A percentile compares a stretch with the other conserved stretches of the same genome.
phyloP scores from a whole-genome alignment of 345 rosid species.

The Linum usitatissimum region DNA sequence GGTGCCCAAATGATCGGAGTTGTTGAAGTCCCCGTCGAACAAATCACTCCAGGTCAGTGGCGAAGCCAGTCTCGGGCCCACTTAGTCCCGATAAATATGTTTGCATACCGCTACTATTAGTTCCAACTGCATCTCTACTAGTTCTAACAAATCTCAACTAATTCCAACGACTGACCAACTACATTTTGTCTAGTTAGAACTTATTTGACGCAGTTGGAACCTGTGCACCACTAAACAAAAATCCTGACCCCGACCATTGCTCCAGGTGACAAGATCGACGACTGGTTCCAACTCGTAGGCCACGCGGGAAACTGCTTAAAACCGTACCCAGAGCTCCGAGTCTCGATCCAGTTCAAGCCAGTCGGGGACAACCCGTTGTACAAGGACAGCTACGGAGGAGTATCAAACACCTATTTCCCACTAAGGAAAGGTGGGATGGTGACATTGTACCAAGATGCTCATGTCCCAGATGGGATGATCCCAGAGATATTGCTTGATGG shows the following conservation, averaged over 20 bases:
- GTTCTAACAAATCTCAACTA: too few relatives aligned
- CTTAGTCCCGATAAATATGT: too few relatives aligned
- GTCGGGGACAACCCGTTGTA: conserved; percentile 25
- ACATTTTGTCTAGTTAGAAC: too few relatives aligned
- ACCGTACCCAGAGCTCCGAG: conserved; percentile 38
- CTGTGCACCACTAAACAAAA: too few relatives aligned
- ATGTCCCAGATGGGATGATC: conserved; percentile 32
- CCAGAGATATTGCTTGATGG: conserved; percentile 51
- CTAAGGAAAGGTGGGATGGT: conserved; percentile 45
- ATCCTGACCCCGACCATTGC: too few relatives aligned
- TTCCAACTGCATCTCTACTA: too few relatives aligned
- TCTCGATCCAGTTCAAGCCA: conserved; percentile 38
- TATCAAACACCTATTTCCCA: conserved; percentile 51
- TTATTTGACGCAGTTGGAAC: too few relatives aligned
- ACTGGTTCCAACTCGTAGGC: conserved; percentile 42
- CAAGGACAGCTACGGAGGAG: conserved; percentile 37
- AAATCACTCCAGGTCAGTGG: conserved; percentile 13
- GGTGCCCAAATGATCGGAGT: conserved; percentile 58
- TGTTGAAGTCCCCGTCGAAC: conserved; percentile 38
- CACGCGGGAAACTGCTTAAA: conserved; percentile 19
- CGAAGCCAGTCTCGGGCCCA: too few relatives aligned
- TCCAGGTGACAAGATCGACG: conserved; percentile 31
- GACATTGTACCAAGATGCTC: conserved; percentile 72
- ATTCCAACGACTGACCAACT: too few relatives aligned
- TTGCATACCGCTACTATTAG: too few relatives aligned